Conservation (phyloP, 495 filamentous ascomycete species). For the Talaromyces adpressus region DNA sequence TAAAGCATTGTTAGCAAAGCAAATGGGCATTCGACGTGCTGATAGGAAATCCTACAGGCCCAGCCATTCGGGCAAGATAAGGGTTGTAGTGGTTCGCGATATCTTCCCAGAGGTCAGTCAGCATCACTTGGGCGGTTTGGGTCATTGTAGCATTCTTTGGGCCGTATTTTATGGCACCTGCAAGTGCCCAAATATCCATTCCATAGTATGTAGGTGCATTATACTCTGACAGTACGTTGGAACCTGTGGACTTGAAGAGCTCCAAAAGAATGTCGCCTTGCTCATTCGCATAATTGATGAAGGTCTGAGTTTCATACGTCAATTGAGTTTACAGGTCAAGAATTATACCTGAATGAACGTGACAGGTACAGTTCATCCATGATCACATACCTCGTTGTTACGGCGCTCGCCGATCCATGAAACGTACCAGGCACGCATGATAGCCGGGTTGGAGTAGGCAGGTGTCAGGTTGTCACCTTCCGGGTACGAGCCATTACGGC, state of each 20-base stretch:
- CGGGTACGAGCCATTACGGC: constrained; percentile 19
- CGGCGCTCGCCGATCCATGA: constrained; percentile 20
- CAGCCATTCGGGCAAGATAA: constrained; percentile 15
- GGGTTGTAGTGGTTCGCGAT: constrained; percentile 22
- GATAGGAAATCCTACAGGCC: constrained; percentile 9
- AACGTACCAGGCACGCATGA: constrained; percentile 22
- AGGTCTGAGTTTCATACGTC: constrained; percentile 11
- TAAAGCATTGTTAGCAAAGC: constrained; percentile 6
- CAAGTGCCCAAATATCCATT: constrained; percentile 22
- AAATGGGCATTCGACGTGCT: not conserved
- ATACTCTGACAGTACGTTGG: constrained; percentile 19
- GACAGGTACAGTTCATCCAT: no score
- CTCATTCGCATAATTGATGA: constrained; percentile 21
- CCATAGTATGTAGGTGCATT: constrained; percentile 24
- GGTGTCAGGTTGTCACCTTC: constrained; percentile 23
- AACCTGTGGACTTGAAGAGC: constrained; percentile 19
- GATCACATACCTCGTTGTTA: constrained; percentile 12
- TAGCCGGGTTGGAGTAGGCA: constrained; percentile 19
- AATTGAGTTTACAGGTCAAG: not conserved
- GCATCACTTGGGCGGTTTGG: constrained; percentile 13
- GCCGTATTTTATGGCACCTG: constrained; percentile 21
- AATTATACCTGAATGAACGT: not conserved
- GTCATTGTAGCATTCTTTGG: constrained; percentile 16
- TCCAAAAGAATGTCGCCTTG: constrained; percentile 15
- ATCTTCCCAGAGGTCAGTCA: constrained; percentile 18